phyloP scores from a whole-genome alignment of 768 basidiomycete species.

The Amanita fuliginea region DNA sequence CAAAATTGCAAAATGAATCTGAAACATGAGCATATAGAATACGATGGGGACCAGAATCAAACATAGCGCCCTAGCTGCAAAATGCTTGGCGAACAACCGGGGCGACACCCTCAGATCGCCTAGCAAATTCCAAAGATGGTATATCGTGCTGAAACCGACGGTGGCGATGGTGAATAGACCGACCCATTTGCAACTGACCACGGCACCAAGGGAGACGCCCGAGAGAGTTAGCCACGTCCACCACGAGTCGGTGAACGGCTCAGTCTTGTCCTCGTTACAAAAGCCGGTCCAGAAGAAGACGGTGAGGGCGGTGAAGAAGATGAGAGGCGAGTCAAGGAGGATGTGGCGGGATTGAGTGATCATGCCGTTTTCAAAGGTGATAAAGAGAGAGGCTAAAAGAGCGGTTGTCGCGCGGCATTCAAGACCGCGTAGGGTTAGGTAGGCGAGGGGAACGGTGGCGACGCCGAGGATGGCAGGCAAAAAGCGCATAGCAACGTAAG shows the following conservation, averaged over 20 bases:
- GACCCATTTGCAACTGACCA: slow-evolving; percentile 95
- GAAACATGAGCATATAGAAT: slow-evolving; percentile 97
- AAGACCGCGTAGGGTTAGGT: slow-evolving; percentile 87
- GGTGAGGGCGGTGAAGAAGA: slow-evolving; percentile 95
- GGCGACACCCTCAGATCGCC: slow-evolving; percentile 79
- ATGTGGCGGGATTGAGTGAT: slow-evolving; percentile 95
- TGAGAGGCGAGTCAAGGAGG: slow-evolving; percentile 93
- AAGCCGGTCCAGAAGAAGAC: slow-evolving; percentile 84
- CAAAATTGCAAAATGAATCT: slow-evolving; percentile 86
- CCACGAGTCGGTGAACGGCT: slow-evolving; percentile 80
- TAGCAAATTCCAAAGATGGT: slow-evolving; percentile 82
- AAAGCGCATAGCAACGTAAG: slow-evolving; percentile 95
- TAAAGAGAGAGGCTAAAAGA: slow-evolving; percentile 79
- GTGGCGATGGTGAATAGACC: slow-evolving; percentile 97
- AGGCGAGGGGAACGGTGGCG: slow-evolving; percentile 80
- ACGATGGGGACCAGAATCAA: slow-evolving; percentile 74
- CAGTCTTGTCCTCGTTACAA: slow-evolving; percentile 78
- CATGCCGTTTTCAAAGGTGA: slow-evolving; percentile 95
- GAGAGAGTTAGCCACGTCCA: slow-evolving; percentile 88
- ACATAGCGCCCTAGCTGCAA: slow-evolving; percentile 81
- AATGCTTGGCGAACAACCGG: slow-evolving; percentile 70
- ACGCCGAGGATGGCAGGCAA: slow-evolving; percentile 88
- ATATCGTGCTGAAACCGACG: slow-evolving; percentile 72
- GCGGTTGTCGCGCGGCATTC: slow-evolving; percentile 90
- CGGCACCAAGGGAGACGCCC: slow-evolving; percentile 85